Evolutionary conservation across 23 red algal species (phyloP), one percentile per base, ranked within the genome.

Genomic region (Pyropia yezoensis): DNA sequence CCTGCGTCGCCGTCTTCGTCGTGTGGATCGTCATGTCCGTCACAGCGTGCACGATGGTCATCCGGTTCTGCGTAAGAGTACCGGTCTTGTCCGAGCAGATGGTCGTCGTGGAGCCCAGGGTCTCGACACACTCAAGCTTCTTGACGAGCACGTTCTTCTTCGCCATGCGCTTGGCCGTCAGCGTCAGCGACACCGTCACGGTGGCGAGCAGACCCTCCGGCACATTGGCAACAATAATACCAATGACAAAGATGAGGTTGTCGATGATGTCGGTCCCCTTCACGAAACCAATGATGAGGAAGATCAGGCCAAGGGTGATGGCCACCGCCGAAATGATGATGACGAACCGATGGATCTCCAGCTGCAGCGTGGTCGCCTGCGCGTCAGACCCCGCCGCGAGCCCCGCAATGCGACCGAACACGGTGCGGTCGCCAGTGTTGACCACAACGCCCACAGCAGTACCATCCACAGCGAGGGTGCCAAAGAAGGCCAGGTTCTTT

Each of bases 61-160:
- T 80, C 18, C 76, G 52, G 47, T 69, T 80, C 62, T 80, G 64
- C 16, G 76, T 69, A 0, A 80, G 62, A 19, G 64, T 70, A 1
- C 76, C 76, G 1, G 76, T 80, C 64, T 80, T 80, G 58, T 80
- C 76, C n/a, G 76, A 68, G 51, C 76, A 80, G 21, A 80, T 69
- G 29, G 53, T 52, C 16, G 63, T 70, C 20, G 76, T 80, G 20
- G 63, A 80, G 17, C 76, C 76, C 7, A 80, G 63, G 7, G 76
- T 80, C 64, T 80, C 76, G 14, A 80, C 62, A 22, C 53, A 68
- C 26, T 32, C 63, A 3, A 80, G 33, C 61, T 69, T 49, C n/a
- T 67, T 69, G 20, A 80, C 64, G 26, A 80, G 76, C 19, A 80
- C 76, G 19, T 69, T 19, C 33, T 67, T 69, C 34, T 52, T 56